Conservation (phyloP, 192 early-diverging fungal species). For the Gaertneriomyces semiglobifer region DNA sequence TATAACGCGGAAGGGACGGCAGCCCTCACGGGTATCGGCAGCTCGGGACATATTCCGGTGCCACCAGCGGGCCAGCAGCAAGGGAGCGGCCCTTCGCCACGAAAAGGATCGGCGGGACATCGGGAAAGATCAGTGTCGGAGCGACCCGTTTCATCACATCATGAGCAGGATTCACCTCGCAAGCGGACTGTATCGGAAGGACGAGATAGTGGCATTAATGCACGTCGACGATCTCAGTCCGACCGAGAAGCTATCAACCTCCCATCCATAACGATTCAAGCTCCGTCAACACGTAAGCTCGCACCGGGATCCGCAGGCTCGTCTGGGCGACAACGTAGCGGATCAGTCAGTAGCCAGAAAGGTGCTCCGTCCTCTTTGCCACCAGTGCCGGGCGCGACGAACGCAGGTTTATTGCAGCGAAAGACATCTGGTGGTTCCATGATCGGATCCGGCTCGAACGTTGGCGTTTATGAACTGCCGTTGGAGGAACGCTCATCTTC, state of each 20-base stretch:
- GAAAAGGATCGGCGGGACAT: conserved; percentile 2
- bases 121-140: conserved; percentile 7
- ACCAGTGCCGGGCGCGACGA: conserved; percentile 12
- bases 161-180: conserved; percentile 4
- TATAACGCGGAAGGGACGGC: background rate
- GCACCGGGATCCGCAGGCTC: conserved; percentile 4
- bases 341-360: conserved; percentile 10
- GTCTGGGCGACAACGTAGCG: conserved; percentile 11
- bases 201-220: background rate
- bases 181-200: conserved; percentile 8
- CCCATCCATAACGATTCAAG: conserved; percentile 1
- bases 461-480: conserved; percentile 1
- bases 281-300: conserved; percentile 1
- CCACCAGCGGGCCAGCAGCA: background rate
- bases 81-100: background rate
- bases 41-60: background rate
- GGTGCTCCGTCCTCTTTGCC: conserved; percentile 11
- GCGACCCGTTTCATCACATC: conserved; percentile 1
- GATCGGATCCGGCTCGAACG: conserved; percentile 1
- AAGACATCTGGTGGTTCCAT: conserved; percentile 9
- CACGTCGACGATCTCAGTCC: background rate
- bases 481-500: background rate
- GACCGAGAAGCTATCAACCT: background rate
- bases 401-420: conserved; percentile 2
- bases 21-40: background rate